phyloP scores from a whole-genome alignment of 345 rosid species.

The Isatis tinctoria region DNA sequence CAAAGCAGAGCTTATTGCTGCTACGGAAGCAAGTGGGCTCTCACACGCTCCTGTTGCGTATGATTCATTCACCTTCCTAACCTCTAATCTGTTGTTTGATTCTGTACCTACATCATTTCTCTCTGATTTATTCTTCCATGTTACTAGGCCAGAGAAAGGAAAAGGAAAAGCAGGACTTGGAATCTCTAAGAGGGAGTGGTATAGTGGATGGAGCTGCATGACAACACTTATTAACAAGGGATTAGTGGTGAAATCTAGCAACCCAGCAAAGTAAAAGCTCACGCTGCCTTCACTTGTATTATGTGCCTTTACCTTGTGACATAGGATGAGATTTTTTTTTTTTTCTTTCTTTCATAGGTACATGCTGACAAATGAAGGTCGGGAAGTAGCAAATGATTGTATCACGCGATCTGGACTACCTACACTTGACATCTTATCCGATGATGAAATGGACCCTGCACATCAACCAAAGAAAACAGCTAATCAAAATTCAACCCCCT shows the following conservation, averaged over 20 bases:
- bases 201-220: slow-evolving; percentile 97
- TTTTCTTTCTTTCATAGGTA: slow-evolving; percentile 38
- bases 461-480: slow-evolving; percentile 18
- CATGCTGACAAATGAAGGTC: slow-evolving; percentile 84
- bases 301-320: slow-evolving; percentile 3
- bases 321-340: neutral
- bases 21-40: slow-evolving; percentile 93
- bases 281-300: neutral
- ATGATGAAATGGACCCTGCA: slow-evolving; percentile 34
- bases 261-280: slow-evolving; percentile 79
- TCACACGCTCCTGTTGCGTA: slow-evolving; percentile 70
- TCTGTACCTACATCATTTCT: neutral
- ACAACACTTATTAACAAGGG: slow-evolving; percentile 71
- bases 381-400: slow-evolving; percentile 68
- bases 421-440: slow-evolving; percentile 34
- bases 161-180: slow-evolving; percentile 69
- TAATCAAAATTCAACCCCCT: slow-evolving; percentile 27
- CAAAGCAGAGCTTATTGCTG: slow-evolving; percentile 88
- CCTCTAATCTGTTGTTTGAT: neutral
- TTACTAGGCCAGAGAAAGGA: slow-evolving; percentile 77
- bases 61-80: slow-evolving; percentile 22
- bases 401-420: slow-evolving; percentile 58
- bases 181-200: slow-evolving; percentile 78
- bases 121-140: slow-evolving; percentile 1
- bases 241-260: slow-evolving; percentile 82